Conservation (phyloP, 371 early-diverging fungal genomes). For the Fennellomyces sp. region DNA sequence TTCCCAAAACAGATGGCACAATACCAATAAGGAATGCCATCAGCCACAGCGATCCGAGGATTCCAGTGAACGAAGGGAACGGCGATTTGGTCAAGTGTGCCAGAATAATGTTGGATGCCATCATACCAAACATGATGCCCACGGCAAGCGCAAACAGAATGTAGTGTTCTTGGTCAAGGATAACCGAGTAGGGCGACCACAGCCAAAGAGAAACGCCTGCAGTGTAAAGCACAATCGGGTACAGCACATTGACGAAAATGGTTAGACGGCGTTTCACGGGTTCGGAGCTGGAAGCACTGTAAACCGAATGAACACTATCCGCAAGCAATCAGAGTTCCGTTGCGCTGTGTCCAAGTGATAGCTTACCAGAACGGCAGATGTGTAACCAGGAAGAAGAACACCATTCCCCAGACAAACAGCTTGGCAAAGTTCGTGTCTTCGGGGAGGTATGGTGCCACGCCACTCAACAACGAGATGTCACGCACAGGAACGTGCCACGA, state of each 20-base stretch:
- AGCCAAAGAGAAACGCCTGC: conserved; percentile 54
- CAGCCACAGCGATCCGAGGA: conserved; percentile 12
- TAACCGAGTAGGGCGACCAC: conserved; percentile 66
- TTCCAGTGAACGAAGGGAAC: conserved; percentile 76
- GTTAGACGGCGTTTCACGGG: conserved; percentile 9
- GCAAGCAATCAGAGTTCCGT: neutral
- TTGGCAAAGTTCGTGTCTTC: conserved; percentile 33
- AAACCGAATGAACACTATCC: conserved; percentile 45
- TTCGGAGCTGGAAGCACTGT: conserved; percentile 60
- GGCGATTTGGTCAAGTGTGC: conserved; percentile 82
- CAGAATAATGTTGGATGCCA: conserved; percentile 87
- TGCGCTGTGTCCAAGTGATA: neutral
- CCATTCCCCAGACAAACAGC: conserved; percentile 40
- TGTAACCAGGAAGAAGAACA: conserved; percentile 36
- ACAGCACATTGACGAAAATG: conserved; percentile 10
- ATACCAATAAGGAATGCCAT: conserved; percentile 22
- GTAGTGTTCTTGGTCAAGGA: conserved; percentile 65
- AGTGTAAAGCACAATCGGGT: conserved; percentile 14
- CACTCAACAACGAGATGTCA: conserved; percentile 23
- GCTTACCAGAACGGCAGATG: conserved; percentile 49
- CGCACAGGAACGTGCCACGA: conserved; percentile 41
- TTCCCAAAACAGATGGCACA: conserved; percentile 4
- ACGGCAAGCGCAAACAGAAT: conserved; percentile 73
- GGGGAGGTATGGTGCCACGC: conserved; percentile 21
- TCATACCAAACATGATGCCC: conserved; percentile 86